Percentiles rank a stretch among this genome's conserved stretches.
phyloP scores from a whole-genome alignment of 345 rosid genomes.

The Citrus mangshanensis region DNA sequence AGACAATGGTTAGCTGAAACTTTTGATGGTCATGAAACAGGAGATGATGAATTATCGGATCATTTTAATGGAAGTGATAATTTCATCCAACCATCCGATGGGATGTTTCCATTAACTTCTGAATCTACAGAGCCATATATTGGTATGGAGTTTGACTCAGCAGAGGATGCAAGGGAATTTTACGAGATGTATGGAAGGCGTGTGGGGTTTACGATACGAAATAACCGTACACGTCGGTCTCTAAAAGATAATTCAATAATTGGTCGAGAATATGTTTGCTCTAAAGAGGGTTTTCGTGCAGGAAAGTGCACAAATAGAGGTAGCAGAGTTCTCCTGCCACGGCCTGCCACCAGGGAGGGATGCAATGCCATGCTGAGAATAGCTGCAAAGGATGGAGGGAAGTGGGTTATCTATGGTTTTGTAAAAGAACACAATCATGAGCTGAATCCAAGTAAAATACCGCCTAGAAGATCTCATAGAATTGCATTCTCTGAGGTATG shows the following conservation, averaged over 20 bases:
- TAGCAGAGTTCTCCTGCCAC: slow-evolving; percentile 15
- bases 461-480: slow-evolving; percentile 35
- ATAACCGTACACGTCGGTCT: slow-evolving; percentile 38
- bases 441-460: slow-evolving; percentile 33
- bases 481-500: slow-evolving; percentile 39
- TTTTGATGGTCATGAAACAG: slow-evolving; percentile 34
- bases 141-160: slow-evolving; percentile 39
- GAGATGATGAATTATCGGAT: slow-evolving; percentile 35
- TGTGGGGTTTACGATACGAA: slow-evolving; percentile 38
- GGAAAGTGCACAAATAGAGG: slow-evolving; percentile 22
- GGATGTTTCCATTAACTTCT: slow-evolving; percentile 13
- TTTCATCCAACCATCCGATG: slow-evolving; percentile 16
- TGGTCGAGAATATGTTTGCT: slow-evolving; percentile 44
- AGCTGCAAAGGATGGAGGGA: slow-evolving; percentile 35
- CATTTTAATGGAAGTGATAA: slow-evolving; percentile 26
- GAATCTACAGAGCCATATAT: slow-evolving; percentile 25
- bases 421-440: slow-evolving; percentile 41
- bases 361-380: slow-evolving; percentile 44
- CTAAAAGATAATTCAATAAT: slow-evolving; percentile 42
- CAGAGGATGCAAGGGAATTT: slow-evolving; percentile 44
- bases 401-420: slow-evolving; percentile 43
- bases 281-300: slow-evolving; percentile 36
- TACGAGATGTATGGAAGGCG: slow-evolving; percentile 41
- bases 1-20: slow-evolving; percentile 36
- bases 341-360: slow-evolving; percentile 36